phyloP scores from a whole-genome alignment of 306 rosid genomes.

The peach (Prunus persica) region DNA sequence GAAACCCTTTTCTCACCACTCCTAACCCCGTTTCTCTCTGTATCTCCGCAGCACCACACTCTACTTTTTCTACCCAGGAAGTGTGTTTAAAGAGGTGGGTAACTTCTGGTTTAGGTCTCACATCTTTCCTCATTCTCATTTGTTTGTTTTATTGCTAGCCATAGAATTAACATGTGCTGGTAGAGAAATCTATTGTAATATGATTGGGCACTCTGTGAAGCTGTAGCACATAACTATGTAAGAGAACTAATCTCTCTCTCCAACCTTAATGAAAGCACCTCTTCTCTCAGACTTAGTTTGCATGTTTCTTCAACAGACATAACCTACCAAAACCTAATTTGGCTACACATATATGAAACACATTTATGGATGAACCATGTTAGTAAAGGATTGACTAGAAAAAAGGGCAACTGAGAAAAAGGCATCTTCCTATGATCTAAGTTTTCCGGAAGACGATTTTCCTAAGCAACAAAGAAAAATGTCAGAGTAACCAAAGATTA shows the following conservation, averaged over 20 bases:
- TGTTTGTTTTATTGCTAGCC: conserved; percentile 41
- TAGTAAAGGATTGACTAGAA: background rate
- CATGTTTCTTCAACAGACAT: background rate
- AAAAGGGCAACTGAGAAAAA: background rate
- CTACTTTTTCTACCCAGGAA: conserved; percentile 18
- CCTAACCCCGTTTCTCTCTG: conserved; percentile 22
- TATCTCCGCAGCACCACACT: conserved; percentile 14
- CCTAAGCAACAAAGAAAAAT: background rate
- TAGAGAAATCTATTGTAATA: conserved; percentile 7
- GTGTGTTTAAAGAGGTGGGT: conserved; percentile 28
- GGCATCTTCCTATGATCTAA: background rate
- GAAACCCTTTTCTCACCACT: conserved; percentile 33
- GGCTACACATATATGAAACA: background rate
- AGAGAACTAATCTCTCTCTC: conserved; percentile 15
- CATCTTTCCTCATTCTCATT: conserved; percentile 41
- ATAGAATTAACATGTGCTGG: conserved; percentile 29
- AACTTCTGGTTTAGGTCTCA: conserved; percentile 38
- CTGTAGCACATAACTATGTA: conserved; percentile 6
- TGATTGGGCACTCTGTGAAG: background rate
- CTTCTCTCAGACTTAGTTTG: background rate
- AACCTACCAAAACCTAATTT: background rate
- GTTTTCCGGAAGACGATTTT: background rate
- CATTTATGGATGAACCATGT: background rate
- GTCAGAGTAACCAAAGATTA: background rate
- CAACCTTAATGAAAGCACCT: conserved; percentile 13